Conservation (phyloP, 345 rosid genomes). For the Sonneratia caseolaris region DNA sequence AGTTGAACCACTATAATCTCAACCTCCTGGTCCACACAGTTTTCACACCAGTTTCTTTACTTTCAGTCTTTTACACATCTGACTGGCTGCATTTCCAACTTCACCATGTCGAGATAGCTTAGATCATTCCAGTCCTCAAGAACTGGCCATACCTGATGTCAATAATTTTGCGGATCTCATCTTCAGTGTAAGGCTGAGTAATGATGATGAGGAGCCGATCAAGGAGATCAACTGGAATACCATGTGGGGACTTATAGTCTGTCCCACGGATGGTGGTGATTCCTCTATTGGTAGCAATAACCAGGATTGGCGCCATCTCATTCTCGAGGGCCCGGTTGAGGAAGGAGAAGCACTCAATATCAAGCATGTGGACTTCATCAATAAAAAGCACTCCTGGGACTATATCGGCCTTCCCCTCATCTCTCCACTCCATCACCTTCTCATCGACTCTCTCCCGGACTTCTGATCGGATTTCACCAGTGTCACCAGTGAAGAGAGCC, state of each 20-base stretch:
- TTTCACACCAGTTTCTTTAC: too few relatives aligned
- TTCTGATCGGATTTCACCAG: conserved; percentile 93
- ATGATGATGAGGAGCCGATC: conserved; percentile 84
- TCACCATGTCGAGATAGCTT: background rate
- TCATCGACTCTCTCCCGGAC: conserved; percentile 90
- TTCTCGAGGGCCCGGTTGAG: conserved; percentile 90
- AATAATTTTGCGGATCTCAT: conserved; percentile 68
- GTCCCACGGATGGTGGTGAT: conserved; percentile 88
- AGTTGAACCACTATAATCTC: background rate
- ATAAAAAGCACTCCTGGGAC: conserved; percentile 97
- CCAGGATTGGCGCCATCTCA: conserved; percentile 93
- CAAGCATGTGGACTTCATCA: conserved; percentile 97
- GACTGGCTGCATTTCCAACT: too few relatives aligned
- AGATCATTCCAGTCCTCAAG: background rate
- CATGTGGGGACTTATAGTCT: conserved; percentile 86
- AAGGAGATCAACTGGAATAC: conserved; percentile 90
- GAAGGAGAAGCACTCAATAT: conserved; percentile 97
- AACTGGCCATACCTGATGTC: conserved; percentile 44
- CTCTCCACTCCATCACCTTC: conserved; percentile 98
- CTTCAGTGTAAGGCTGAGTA: conserved; percentile 69
- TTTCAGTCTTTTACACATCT: too few relatives aligned
- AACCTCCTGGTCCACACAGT: background rate
- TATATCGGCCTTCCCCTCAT: conserved; percentile 94
- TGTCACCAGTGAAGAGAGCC: conserved; percentile 92
- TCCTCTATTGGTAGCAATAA: conserved; percentile 92